Conservation (phyloP, 192 early-diverging fungal species). For the Thamnidium elegans region DNA sequence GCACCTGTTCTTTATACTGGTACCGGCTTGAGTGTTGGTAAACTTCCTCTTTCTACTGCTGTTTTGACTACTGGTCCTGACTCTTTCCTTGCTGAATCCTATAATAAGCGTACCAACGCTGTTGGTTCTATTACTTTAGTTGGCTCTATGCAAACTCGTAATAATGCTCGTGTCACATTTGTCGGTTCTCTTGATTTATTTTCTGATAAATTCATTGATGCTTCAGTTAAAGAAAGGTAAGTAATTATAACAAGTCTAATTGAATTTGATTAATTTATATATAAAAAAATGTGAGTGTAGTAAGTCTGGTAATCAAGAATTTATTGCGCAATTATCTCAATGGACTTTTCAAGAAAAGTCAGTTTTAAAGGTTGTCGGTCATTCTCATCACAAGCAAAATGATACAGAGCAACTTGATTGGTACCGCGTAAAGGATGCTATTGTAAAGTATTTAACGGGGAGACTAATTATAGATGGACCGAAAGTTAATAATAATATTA, state of each 20-base stretch:
- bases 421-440: slow-evolving; percentile 93
- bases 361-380: slow-evolving; percentile 71
- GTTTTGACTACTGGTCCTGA: slow-evolving; percentile 57
- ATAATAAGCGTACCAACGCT: slow-evolving; percentile 39
- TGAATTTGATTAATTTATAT: slow-evolving; percentile 2
- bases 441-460: slow-evolving; percentile 48
- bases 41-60: slow-evolving; percentile 58
- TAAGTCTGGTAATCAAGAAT: slow-evolving; percentile 66
- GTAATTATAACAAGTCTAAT: background rate
- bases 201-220: slow-evolving; percentile 48
- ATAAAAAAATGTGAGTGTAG: background rate
- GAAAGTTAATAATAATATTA: slow-evolving; percentile 12
- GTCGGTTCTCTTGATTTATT: slow-evolving; percentile 83
- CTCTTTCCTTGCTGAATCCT: slow-evolving; percentile 64
- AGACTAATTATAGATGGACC: background rate
- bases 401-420: slow-evolving; percentile 62
- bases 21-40: slow-evolving; percentile 66
- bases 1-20: slow-evolving; percentile 73
- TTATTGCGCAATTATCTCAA: slow-evolving; percentile 69
- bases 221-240: slow-evolving; percentile 13
- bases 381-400: slow-evolving; percentile 63
- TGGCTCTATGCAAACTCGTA: slow-evolving; percentile 82
- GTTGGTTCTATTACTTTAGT: slow-evolving; percentile 64
- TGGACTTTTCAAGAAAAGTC: slow-evolving; percentile 94
- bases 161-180: slow-evolving; percentile 85